Evolutionary conservation across 331 rosid species (phyloP), one percentile per base, ranked within the genome.

Genomic region (Malus hybrid): DNA sequence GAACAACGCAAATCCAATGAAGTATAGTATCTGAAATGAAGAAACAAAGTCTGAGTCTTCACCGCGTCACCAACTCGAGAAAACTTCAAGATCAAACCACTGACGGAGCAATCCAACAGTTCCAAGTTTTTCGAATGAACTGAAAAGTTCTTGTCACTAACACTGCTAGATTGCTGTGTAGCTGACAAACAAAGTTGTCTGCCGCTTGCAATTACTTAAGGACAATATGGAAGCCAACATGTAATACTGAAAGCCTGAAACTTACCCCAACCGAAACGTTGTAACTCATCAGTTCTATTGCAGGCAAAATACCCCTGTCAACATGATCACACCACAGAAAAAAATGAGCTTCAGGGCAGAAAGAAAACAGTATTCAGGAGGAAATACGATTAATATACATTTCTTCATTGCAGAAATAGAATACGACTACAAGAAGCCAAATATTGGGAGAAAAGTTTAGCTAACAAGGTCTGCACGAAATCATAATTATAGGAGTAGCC

Each of bases 261-360:
- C 97, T 78, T 84, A 95, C 99, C 91, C 88, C 96, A 83, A 85
- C 84, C 74, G 81, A 1, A 52, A 77, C 67, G 77, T 83, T 71
- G 77, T 39, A 16, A 28, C 82, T 44, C 77, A 90, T 48, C 68
- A 89, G 44, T 66, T 74, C 86, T 68, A 95, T 53, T 16, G 99
- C 99, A 72, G 97, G 93, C 48, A 92, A 72, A 79, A 92, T 58
- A 81, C 99, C 99, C 62, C 99, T 95, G 98, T 79, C 56, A 80
- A 62, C 57, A 36, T 32, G 74, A 80, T 18, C 83, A 79, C 44
- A 87, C 42, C 82, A 77, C 36, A 80, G 55, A 82, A 68, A 60
- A 66, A 79, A 24, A 24, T 87, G 80, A 91, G 76, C 73, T 46
- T 52, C 75, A 77, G 73, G 48, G 15, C 3, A 32, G 7, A 34